Percentiles rank a stretch among this genome's conserved stretches.
Conservation (phyloP, 768 basidiomycete species). For the Boletus pseudopeckii region DNA sequence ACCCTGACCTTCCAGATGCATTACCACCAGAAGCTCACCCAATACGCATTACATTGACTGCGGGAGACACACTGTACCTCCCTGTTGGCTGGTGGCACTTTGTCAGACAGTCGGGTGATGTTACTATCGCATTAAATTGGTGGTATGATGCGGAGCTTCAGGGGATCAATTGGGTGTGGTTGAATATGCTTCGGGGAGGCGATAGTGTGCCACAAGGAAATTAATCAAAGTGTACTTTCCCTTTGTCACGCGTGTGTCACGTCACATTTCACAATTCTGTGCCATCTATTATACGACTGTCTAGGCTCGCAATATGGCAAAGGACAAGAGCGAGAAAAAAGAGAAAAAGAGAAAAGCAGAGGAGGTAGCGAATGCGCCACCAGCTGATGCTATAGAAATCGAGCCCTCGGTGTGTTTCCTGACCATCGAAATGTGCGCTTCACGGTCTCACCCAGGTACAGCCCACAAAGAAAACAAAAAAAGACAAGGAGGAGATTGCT, state of each 20-base stretch:
- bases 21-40: constrained; percentile 58
- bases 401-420: constrained; percentile 31
- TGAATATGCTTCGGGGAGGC: constrained; percentile 56
- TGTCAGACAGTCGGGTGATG: constrained; percentile 65
- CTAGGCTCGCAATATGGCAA: constrained; percentile 44
- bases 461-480: constrained; percentile 58
- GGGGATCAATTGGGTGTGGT: constrained; percentile 67
- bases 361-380: constrained; percentile 21
- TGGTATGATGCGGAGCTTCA: constrained; percentile 84
- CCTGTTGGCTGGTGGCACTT: constrained; percentile 96
- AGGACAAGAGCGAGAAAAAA: constrained; percentile 76
- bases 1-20: constrained; percentile 49
- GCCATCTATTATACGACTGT: neutral
- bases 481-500: constrained; percentile 56
- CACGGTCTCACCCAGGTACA: constrained; percentile 19
- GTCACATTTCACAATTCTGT: constrained; percentile 9
- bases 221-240: constrained; percentile 19
- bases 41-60: constrained; percentile 58
- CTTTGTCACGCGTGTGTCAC: constrained; percentile 19
- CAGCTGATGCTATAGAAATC: constrained; percentile 47
- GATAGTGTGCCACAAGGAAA: constrained; percentile 30
- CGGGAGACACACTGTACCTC: constrained; percentile 82
- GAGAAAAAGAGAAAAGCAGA: constrained; percentile 62
- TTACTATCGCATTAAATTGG: constrained; percentile 77
- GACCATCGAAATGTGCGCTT: constrained; percentile 28